Conservation (phyloP, 2,329 filamentous ascomycete species). For the Aureobasidium sp. region DNA sequence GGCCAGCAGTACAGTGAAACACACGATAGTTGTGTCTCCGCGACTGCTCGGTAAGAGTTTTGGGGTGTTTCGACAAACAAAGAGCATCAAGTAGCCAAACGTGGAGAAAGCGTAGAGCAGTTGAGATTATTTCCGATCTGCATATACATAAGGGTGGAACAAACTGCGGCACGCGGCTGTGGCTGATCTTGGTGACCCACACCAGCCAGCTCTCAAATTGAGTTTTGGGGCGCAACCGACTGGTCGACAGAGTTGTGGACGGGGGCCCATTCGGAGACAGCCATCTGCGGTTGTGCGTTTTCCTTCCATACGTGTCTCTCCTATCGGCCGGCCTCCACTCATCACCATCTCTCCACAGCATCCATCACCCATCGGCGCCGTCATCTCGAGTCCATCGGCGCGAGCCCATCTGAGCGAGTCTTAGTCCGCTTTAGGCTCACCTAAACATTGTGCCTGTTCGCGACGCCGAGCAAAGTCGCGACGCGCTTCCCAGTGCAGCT, state of each 20-base stretch:
- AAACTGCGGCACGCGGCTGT: neutral
- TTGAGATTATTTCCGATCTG: neutral
- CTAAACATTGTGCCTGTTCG: neutral
- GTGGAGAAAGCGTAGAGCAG: neutral
- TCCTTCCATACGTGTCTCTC: neutral
- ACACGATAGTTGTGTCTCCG: neutral
- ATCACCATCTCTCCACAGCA: neutral
- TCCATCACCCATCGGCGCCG: neutral
- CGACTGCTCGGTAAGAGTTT: neutral
- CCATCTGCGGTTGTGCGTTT: constrained; percentile 1
- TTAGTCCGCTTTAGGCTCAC: neutral
- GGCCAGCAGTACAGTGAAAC: neutral
- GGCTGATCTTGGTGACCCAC: neutral
- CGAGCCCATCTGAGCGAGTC: neutral
- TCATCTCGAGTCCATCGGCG: neutral
- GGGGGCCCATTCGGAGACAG: neutral
- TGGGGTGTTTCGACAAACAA: neutral
- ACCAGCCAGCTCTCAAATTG: neutral
- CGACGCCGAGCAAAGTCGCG: constrained; percentile 4
- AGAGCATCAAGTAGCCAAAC: neutral
- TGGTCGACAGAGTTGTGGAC: constrained; percentile 2
- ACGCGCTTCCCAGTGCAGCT: neutral
- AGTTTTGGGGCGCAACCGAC: neutral
- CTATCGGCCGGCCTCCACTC: neutral
- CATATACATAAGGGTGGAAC: neutral